Evolutionary conservation across 805 yeast genomes (phyloP).

Genomic region (Torulaspora maleeae): DNA sequence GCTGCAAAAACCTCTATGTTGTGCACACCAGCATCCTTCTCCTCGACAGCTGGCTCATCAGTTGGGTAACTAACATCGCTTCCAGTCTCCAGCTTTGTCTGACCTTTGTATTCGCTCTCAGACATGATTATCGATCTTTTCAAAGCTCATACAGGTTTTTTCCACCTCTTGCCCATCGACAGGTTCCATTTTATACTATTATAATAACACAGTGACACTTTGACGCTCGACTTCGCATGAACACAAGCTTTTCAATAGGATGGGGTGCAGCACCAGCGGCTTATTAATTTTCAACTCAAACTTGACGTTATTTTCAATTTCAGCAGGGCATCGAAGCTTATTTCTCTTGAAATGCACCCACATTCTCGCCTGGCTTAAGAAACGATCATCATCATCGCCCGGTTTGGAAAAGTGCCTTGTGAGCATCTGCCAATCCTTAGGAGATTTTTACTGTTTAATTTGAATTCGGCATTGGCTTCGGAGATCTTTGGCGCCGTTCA

Average conservation of each 20-base stretch:
- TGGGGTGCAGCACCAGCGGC: not conserved
- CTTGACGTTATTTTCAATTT: not conserved
- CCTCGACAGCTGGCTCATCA: not conserved
- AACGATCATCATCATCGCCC: not conserved
- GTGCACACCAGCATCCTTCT: conserved; percentile 43
- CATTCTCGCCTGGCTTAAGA: not conserved
- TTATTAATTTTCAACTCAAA: too few relatives aligned
- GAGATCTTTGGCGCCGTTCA: too few relatives aligned
- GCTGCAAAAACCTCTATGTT: conserved; percentile 51
- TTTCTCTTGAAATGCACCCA: not conserved
- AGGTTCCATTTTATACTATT: not conserved
- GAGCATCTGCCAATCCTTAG: too few relatives aligned
- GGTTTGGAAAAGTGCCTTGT: not conserved
- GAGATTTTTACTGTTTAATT: too few relatives aligned
- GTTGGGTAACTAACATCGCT: conserved; percentile 1
- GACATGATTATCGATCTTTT: not conserved
- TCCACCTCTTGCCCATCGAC: too few relatives aligned
- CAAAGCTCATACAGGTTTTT: too few relatives aligned
- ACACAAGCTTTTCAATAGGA: not conserved
- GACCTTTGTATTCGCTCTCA: not conserved
- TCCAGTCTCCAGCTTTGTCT: not conserved
- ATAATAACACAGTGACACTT: not conserved
- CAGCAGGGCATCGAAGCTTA: not conserved
- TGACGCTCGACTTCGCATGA: not conserved
- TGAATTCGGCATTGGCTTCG: too few relatives aligned